Base-by-base conservation (phyloP, 176 grass and related monocot species). In the Bothriochloa decipiens region DNA sequence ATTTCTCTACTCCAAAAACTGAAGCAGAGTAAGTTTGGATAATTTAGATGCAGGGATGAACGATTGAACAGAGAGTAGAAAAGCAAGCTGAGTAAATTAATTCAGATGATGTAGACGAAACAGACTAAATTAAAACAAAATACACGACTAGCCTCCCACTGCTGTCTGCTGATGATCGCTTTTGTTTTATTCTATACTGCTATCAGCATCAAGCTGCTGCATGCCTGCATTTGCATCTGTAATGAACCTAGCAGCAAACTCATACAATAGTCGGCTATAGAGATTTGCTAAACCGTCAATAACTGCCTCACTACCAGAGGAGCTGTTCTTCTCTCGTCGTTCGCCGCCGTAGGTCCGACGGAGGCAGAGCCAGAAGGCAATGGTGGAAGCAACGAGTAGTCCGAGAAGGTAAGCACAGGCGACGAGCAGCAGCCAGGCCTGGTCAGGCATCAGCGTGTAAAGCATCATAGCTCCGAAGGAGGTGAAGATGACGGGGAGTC, bases 401-500 rank as follows among this genome's bases (percentile, higher is more conserved):
- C 14, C 64, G 6, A 37, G 33, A 39, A 68, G 32, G 66, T 18
- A 37, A 39, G 7, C 33, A 18, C 32, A 69, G 33, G 35, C 2
- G 32, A 39, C 1, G 8, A 11, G 17, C 66, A 40, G 33, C 17
- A 18, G 66, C 17, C 66, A 69, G 1, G 16, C 33, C 8, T 22
- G 16, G 32, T 11, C 1, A 22, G 2, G 18, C 1, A 68, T 1
- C 16, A 36, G 50, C 15, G 4, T 0, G 52, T 20, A 22, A 39
- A 68, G 18, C 1, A 20, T 0, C 3, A 0, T 0, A 20, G 17
- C 5, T 11, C 8, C 3, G 6, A 3, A 3, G 18, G 17, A 22
- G 5, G 8, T 22, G 3, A 68, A 0, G 17, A 8, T 1, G 17
- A 68, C 32, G 8, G 32, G 7, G 8, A 1, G 3, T 7, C 16